phyloP scores from a whole-genome alignment of 2,329 filamentous ascomycete species.

The Thermothelomyces thermophilus region DNA sequence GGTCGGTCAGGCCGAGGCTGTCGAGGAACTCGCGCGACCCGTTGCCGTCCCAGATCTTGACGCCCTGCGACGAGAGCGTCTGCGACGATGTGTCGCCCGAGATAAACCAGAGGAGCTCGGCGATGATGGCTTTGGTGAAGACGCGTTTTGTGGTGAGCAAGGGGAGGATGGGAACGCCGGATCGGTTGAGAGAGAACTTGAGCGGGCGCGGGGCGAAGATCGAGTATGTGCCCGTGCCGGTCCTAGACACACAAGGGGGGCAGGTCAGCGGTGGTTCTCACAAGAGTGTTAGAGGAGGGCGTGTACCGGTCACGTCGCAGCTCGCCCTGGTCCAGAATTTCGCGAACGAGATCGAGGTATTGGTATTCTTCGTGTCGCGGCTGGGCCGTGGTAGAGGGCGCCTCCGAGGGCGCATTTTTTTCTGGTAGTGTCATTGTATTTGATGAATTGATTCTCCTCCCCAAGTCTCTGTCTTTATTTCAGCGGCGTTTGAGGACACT shows the following conservation, averaged over 20 bases:
- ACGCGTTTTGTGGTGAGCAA: slow-evolving; percentile 97
- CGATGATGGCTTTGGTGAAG: slow-evolving; percentile 82
- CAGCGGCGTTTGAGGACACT: too few species aligned
- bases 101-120: slow-evolving; percentile 95
- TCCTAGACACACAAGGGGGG: slow-evolving; percentile 43
- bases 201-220: slow-evolving; percentile 83
- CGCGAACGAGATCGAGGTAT: slow-evolving; percentile 82
- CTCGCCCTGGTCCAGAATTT: slow-evolving; percentile 78
- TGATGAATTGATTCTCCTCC: neutral
- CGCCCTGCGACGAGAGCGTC: slow-evolving; percentile 67
- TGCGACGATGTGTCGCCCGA: slow-evolving; percentile 74
- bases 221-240: slow-evolving; percentile 86
- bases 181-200: slow-evolving; percentile 72
- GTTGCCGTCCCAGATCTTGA: slow-evolving; percentile 99
- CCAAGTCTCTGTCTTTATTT: too few species aligned
- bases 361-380: slow-evolving; percentile 77
- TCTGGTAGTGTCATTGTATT: slow-evolving; percentile 16
- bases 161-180: slow-evolving; percentile 63
- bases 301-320: slow-evolving; percentile 74
- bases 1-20: slow-evolving; percentile 70
- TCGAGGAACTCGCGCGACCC: slow-evolving; percentile 88
- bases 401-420: slow-evolving; percentile 2
- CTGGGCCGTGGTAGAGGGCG: slow-evolving; percentile 1
- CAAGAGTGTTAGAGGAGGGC: neutral
- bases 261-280: neutral